phyloP scores from a whole-genome alignment of 1,284 basidiomycete genomes.

The Meira miltonrushii region DNA sequence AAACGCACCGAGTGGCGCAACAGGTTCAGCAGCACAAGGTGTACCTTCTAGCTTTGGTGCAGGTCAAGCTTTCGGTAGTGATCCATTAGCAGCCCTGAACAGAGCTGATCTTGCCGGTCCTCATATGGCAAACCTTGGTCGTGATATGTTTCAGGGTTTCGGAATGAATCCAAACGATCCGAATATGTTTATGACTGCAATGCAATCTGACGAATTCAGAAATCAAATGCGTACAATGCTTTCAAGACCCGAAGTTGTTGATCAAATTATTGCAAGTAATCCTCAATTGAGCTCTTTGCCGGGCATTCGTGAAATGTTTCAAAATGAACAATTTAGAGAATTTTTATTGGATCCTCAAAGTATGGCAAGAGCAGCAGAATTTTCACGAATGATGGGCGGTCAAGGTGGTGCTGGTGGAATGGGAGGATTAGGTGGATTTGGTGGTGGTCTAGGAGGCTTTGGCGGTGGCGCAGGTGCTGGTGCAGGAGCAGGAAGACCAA shows the following conservation, averaged over 20 bases:
- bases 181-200: constrained; percentile 46
- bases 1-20: constrained; percentile 18
- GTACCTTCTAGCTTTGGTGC: constrained; percentile 46
- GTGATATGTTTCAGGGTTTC: constrained; percentile 12
- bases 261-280: constrained; percentile 48
- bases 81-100: constrained; percentile 46
- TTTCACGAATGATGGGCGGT: constrained; percentile 36
- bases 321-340: constrained; percentile 43
- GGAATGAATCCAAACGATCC: constrained; percentile 47
- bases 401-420: constrained; percentile 21
- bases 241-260: constrained; percentile 43
- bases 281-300: constrained; percentile 42
- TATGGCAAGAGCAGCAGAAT: constrained; percentile 43
- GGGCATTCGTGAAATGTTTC: constrained; percentile 31
- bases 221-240: constrained; percentile 48
- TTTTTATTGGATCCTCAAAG: constrained; percentile 47
- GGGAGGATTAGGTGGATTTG: constrained; percentile 23
- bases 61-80: constrained; percentile 48
- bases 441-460: constrained; percentile 7
- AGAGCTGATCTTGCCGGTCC: constrained; percentile 48
- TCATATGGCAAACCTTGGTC: constrained; percentile 46
- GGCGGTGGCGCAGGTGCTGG: constrained; percentile 23
- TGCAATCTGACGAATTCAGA: constrained; percentile 46
- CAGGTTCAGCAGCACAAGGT: constrained; percentile 29
- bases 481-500: constrained; percentile 9